These are phyloP conservation scores for Gossypium trilobum DNA, from an alignment of 441 rosid genomes.

Conservation along the genomic window DNA sequence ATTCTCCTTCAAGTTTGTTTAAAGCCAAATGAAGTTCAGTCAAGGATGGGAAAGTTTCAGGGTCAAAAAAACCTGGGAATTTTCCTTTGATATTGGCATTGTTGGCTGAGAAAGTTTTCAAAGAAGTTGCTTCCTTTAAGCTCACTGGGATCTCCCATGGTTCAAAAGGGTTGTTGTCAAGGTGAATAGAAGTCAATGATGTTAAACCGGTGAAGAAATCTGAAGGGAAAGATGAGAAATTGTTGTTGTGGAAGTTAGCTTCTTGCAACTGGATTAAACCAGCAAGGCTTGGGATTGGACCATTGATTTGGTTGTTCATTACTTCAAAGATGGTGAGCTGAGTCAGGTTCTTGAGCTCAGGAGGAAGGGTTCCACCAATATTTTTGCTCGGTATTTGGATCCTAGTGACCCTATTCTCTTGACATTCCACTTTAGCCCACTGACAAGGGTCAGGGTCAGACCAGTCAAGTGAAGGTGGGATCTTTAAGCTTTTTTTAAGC, in stretches of 20 bases:
- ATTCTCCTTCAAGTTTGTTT: constrained; percentile 45
- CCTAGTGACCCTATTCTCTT: constrained; percentile 26
- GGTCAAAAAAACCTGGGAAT: constrained; percentile 47
- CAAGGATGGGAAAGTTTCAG: constrained; percentile 38
- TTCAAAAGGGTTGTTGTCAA: constrained; percentile 46
- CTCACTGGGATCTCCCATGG: constrained; percentile 57
- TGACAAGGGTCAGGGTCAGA: constrained; percentile 55
- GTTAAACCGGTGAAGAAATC: constrained; percentile 56
- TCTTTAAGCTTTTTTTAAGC: constrained; percentile 38
- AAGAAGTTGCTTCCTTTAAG: constrained; percentile 36
- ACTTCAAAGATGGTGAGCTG: constrained; percentile 45
- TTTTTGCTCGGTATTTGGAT: constrained; percentile 52
- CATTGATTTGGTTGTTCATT: constrained; percentile 43
- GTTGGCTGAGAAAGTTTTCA: constrained; percentile 50
- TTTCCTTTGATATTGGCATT: constrained; percentile 42
- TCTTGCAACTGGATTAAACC: constrained; percentile 39
- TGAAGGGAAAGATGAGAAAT: constrained; percentile 40
- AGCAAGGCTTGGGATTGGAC: constrained; percentile 55
- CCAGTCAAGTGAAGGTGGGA: constrained; percentile 48
- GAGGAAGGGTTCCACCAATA: constrained; percentile 50
- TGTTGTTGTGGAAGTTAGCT: constrained; percentile 41
- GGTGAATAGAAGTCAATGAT: constrained; percentile 28
- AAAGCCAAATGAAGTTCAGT: constrained; percentile 39
- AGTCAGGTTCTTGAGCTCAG: constrained; percentile 41
- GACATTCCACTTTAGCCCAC: constrained; percentile 48